phyloP scores from a whole-genome alignment of 2,329 filamentous ascomycete species.

The Penicillium sp. region DNA sequence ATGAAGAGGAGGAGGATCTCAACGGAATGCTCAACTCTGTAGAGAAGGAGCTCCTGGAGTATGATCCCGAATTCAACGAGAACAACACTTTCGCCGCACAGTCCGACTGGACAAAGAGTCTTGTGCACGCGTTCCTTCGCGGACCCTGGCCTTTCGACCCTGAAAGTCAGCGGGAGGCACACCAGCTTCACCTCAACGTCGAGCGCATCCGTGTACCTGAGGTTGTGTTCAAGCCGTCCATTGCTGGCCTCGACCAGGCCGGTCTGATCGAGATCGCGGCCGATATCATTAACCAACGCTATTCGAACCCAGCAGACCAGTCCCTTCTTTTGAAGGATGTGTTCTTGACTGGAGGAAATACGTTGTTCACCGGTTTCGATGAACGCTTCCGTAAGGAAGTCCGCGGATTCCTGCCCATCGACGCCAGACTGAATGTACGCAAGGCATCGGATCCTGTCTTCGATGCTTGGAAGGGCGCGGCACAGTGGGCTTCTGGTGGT shows the following conservation, averaged over 20 bases:
- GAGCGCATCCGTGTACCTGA: constrained; percentile 93
- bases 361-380: constrained; percentile 82
- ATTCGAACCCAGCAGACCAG: constrained; percentile 58
- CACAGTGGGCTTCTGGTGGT: constrained; percentile 68
- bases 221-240: constrained; percentile 87
- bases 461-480: constrained; percentile 93
- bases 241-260: constrained; percentile 89
- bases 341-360: constrained; percentile 93
- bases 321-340: constrained; percentile 77
- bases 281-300: constrained; percentile 82
- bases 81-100: constrained; percentile 90
- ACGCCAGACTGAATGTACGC: constrained; percentile 66
- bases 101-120: constrained; percentile 88
- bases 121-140: constrained; percentile 85
- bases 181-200: constrained; percentile 93
- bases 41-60: constrained; percentile 79
- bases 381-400: constrained; percentile 74
- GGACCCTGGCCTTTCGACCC: constrained; percentile 84
- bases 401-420: constrained; percentile 68
- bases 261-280: constrained; percentile 89
- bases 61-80: constrained; percentile 87
- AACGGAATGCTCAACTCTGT: constrained; percentile 69
- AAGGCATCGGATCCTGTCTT: constrained; percentile 73
- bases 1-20: constrained; percentile 90
- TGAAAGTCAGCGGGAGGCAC: constrained; percentile 73